These are phyloP conservation scores for Pseudofabraea citricarpa DNA, from an alignment of 2,329 filamentous ascomycete genomes.

Conservation along the genomic window DNA sequence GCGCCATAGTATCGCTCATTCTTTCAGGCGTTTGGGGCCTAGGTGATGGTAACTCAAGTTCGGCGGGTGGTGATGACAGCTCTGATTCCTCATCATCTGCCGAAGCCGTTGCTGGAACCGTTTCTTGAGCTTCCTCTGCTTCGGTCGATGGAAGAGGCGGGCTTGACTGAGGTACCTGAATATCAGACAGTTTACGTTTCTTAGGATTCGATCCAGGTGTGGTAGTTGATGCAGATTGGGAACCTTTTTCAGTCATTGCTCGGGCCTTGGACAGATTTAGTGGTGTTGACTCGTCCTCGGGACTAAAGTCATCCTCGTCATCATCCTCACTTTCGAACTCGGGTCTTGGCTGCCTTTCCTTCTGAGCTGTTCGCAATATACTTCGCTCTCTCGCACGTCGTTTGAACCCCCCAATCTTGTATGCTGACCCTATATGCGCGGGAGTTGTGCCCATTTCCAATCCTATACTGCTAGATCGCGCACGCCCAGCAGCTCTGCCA, in stretches of 20 bases:
- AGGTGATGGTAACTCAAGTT: conserved; percentile 7
- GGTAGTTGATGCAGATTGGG: conserved; percentile 26
- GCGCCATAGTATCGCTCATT: conserved; percentile 28
- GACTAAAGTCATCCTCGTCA: conserved; percentile 47
- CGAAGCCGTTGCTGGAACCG: conserved; percentile 18
- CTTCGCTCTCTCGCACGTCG: conserved; percentile 55
- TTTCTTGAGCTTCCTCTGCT: conserved; percentile 16
- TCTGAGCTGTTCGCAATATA: conserved; percentile 43
- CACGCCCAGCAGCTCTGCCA: conserved; percentile 11
- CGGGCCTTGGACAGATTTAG: conserved; percentile 44
- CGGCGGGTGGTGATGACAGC: conserved; percentile 7
- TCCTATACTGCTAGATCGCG: conserved; percentile 20
- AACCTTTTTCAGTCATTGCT: conserved; percentile 19
- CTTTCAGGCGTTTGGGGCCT: conserved; percentile 20
- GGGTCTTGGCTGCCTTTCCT: conserved; percentile 28
- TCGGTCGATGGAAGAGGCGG: conserved; percentile 13
- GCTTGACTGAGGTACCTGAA: conserved; percentile 23
- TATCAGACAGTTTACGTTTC: conserved; percentile 45
- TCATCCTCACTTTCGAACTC: conserved; percentile 39
- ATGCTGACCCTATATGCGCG: conserved; percentile 28
- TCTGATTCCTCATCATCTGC: conserved; percentile 12
- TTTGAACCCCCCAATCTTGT: conserved; percentile 53
- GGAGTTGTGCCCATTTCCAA: conserved; percentile 21
- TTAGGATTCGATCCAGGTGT: conserved; percentile 31
- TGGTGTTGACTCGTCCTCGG: conserved; percentile 65